Conservation (phyloP, 2,329 filamentous ascomycete species). For the Metarhizium guizhouense region DNA sequence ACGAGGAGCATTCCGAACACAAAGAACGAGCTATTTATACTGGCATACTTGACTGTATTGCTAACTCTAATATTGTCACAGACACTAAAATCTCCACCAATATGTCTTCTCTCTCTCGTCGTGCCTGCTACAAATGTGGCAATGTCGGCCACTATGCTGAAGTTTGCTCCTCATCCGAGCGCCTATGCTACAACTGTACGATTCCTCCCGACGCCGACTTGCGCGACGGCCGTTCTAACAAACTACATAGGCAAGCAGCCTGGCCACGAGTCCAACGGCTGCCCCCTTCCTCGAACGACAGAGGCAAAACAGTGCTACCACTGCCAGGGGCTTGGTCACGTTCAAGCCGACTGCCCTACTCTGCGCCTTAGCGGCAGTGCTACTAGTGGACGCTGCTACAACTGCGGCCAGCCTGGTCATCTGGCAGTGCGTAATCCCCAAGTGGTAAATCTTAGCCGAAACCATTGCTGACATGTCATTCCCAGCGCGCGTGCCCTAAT, state of each 20-base stretch:
- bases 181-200: slow-evolving; percentile 99
- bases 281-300: slow-evolving; percentile 90
- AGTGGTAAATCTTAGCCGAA: background rate
- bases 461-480: slow-evolving; percentile 9
- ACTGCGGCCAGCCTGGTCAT: slow-evolving; percentile 88
- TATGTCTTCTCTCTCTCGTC: slow-evolving; percentile 75
- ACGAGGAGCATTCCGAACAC: background rate
- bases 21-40: background rate
- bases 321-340: slow-evolving; percentile 95
- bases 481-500: slow-evolving; percentile 72
- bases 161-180: slow-evolving; percentile 95
- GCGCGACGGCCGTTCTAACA: background rate
- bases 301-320: slow-evolving; percentile 99
- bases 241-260: slow-evolving; percentile 63
- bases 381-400: slow-evolving; percentile 87
- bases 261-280: slow-evolving; percentile 95
- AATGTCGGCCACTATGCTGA: slow-evolving; percentile 76
- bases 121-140: slow-evolving; percentile 77
- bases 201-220: slow-evolving; percentile 9
- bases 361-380: slow-evolving; percentile 79
- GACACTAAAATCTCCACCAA: slow-evolving; percentile 15
- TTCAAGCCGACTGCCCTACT: slow-evolving; percentile 97
- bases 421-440: slow-evolving; percentile 59
- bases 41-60: background rate
- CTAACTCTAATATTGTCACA: background rate